Conservation (phyloP, 805 yeast species). For the Kregervanrija fluxuum region DNA sequence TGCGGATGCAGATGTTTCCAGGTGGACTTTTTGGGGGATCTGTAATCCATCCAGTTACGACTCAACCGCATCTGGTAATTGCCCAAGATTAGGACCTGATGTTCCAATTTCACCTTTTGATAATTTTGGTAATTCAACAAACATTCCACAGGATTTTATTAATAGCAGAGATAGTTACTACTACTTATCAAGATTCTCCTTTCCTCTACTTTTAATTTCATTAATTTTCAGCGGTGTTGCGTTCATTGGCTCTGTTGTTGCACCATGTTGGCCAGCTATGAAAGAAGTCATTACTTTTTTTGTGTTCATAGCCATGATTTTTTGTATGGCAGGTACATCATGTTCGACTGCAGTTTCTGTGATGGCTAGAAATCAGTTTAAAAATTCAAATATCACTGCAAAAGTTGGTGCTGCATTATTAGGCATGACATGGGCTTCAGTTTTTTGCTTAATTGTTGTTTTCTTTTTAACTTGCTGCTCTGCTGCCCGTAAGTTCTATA, state of each 20-base stretch:
- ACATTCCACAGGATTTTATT: conserved; percentile 49
- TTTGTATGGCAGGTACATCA: conserved; percentile 56
- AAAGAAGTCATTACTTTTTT: conserved; percentile 49
- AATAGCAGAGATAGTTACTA: conserved; percentile 49
- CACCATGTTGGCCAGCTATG: conserved; percentile 49
- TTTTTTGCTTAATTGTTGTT: conserved; percentile 42
- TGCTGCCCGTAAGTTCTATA: conserved; percentile 41
- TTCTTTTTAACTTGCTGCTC: conserved; percentile 48
- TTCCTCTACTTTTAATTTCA: conserved; percentile 54
- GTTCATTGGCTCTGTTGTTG: conserved; percentile 45
- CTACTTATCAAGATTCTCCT: conserved; percentile 60
- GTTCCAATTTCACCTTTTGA: conserved; percentile 69
- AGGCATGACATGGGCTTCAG: conserved; percentile 69
- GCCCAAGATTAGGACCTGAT: conserved; percentile 49
- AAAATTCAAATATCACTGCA: conserved; percentile 34
- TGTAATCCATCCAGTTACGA: conserved; percentile 35
- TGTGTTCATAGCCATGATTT: conserved; percentile 42
- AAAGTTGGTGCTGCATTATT: conserved; percentile 49
- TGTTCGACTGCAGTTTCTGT: conserved; percentile 72
- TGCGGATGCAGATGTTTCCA: conserved; percentile 35
- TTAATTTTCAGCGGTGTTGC: conserved; percentile 58
- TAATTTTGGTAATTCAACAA: conserved; percentile 50
- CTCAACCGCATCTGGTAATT: conserved; percentile 25
- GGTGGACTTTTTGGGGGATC: conserved; percentile 84
- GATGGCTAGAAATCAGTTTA: conserved; percentile 67